phyloP scores from a whole-genome alignment of 495 filamentous ascomycete species.

The Talaromyces wortmannii region DNA sequence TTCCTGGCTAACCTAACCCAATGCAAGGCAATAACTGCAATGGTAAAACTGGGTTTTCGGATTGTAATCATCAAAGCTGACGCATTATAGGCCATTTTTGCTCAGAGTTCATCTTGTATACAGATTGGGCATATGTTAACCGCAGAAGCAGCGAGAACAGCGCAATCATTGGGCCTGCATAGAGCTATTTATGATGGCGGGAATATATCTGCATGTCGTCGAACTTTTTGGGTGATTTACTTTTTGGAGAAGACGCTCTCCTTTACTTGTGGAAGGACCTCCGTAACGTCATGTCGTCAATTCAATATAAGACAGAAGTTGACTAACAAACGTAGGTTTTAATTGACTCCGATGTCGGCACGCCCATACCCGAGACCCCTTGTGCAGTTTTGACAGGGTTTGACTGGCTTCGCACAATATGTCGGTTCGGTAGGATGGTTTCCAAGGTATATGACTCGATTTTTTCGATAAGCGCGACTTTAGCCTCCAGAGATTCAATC shows the following conservation, averaged over 20 bases:
- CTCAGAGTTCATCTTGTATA: conserved; percentile 13
- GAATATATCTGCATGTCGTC: conserved; percentile 6
- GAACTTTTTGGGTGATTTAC: conserved; percentile 28
- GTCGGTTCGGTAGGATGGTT: conserved; percentile 16
- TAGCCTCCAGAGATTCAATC: conserved; percentile 8
- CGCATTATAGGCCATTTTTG: conserved; percentile 10
- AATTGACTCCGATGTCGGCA: conserved; percentile 19
- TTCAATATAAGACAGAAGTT: not conserved
- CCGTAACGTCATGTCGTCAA: conserved; percentile 11
- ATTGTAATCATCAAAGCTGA: not conserved
- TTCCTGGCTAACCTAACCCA: not conserved
- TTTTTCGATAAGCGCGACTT: conserved; percentile 19
- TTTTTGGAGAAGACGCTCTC: conserved; percentile 22
- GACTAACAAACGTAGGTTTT: conserved; percentile 1
- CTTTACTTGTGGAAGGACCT: conserved; percentile 11
- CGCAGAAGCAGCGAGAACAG: conserved; percentile 17
- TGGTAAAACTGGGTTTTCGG: conserved; percentile 1
- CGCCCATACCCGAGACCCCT: conserved; percentile 15
- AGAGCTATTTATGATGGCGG: not conserved
- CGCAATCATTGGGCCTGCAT: conserved; percentile 9
- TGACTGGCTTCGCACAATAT: conserved; percentile 19
- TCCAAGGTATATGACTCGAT: conserved; percentile 17
- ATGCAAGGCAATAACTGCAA: conserved; percentile 10
- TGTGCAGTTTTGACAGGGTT: conserved; percentile 15
- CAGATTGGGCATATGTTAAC: conserved; percentile 18